Percentiles rank a stretch among this genome's conserved stretches.
phyloP scores from a whole-genome alignment of 306 rosid species.

The Mimosa bimucronata region DNA sequence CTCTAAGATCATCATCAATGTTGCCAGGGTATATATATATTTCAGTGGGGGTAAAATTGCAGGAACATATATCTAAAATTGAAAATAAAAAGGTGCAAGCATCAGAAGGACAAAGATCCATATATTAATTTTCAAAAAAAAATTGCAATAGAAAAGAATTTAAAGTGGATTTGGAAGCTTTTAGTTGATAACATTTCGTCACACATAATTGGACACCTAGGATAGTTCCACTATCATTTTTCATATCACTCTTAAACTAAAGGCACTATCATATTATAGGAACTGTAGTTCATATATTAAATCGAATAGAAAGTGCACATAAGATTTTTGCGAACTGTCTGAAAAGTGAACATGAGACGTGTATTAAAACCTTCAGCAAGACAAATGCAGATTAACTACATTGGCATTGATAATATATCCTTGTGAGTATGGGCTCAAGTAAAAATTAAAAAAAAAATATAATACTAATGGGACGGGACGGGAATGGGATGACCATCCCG shows the following conservation, averaged over 20 bases:
- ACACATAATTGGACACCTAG: conserved; percentile 22
- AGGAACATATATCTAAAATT: conserved; percentile 80
- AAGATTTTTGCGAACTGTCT: neutral
- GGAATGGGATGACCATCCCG: too few relatives aligned
- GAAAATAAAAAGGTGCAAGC: conserved; percentile 31
- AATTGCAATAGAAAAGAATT: conserved; percentile 19
- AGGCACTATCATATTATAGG: conserved; percentile 25
- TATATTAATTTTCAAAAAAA: too few relatives aligned
- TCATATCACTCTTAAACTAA: conserved; percentile 29
- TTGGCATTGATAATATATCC: conserved; percentile 26
- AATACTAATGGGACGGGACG: too few relatives aligned
- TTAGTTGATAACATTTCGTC: conserved; percentile 21
- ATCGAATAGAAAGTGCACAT: conserved; percentile 20
- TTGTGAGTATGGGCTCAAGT: too few relatives aligned
- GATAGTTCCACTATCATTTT: neutral
- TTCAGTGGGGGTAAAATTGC: conserved; percentile 89
- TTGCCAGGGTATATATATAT: conserved; percentile 77
- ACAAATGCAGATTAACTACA: conserved; percentile 31
- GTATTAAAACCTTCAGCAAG: conserved; percentile 25
- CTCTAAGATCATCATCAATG: conserved; percentile 77
- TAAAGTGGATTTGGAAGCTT: conserved; percentile 20
- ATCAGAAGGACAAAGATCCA: conserved; percentile 24
- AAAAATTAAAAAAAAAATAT: too few relatives aligned
- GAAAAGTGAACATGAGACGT: conserved; percentile 6
- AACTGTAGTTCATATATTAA: conserved; percentile 26